These are phyloP conservation scores for Xylariales sp. DNA, from an alignment of 2,329 filamentous ascomycete genomes.

Conservation along the genomic window DNA sequence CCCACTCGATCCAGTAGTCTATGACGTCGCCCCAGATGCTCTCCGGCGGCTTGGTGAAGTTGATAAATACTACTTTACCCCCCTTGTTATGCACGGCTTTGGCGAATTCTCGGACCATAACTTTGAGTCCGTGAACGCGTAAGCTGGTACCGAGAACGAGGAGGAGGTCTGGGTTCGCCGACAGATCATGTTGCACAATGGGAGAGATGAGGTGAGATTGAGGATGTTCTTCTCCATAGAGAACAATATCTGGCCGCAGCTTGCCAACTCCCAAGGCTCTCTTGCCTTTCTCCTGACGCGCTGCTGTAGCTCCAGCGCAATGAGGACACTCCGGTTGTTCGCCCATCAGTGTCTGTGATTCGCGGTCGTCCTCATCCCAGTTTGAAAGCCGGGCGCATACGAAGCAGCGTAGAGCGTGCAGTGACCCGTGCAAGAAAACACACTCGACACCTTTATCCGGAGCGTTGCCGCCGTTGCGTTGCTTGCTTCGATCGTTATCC, in stretches of 20 bases:
- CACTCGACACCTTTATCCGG: slow-evolving; percentile 51
- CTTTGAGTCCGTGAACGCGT: slow-evolving; percentile 66
- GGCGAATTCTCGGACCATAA: slow-evolving; percentile 67
- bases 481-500: slow-evolving; percentile 10
- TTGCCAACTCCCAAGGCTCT: slow-evolving; percentile 63
- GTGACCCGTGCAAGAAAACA: slow-evolving; percentile 69
- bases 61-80: slow-evolving; percentile 69
- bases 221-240: slow-evolving; percentile 72
- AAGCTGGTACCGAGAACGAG: slow-evolving; percentile 69
- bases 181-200: slow-evolving; percentile 64
- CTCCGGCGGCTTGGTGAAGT: slow-evolving; percentile 67
- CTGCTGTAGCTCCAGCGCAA: slow-evolving; percentile 58
- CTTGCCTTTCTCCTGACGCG: slow-evolving; percentile 61
- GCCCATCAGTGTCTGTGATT: slow-evolving; percentile 55
- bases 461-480: slow-evolving; percentile 12
- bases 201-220: slow-evolving; percentile 63
- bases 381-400: slow-evolving; percentile 52
- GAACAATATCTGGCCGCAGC: slow-evolving; percentile 66
- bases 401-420: slow-evolving; percentile 61
- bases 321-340: slow-evolving; percentile 64
- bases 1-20: slow-evolving; percentile 72
- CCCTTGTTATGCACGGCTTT: slow-evolving; percentile 65
- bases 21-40: slow-evolving; percentile 70
- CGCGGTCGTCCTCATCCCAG: slow-evolving; percentile 55
- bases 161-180: slow-evolving; percentile 60